phyloP scores from a whole-genome alignment of 108 stramenopile genomes.

The Parietichytrium sp. region DNA sequence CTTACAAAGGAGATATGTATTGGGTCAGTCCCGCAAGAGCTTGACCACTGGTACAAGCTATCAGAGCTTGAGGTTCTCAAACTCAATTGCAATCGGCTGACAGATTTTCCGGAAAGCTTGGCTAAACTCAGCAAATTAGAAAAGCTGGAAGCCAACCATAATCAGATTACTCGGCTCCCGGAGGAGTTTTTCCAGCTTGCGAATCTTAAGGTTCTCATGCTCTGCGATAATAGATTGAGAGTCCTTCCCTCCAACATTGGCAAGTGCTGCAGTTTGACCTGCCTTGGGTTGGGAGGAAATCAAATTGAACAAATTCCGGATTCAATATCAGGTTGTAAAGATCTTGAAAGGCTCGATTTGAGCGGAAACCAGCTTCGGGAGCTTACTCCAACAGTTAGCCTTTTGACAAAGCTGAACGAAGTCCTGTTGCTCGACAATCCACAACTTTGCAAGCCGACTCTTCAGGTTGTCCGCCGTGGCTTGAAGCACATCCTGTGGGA shows the following conservation, averaged over 20 bases:
- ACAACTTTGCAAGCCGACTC: background rate
- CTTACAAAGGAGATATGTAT: background rate
- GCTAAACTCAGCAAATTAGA: slow-evolving; percentile 41
- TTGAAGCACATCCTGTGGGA: background rate
- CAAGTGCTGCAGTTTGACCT: background rate
- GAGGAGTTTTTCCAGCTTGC: slow-evolving; percentile 43
- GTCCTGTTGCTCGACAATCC: background rate
- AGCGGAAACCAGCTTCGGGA: background rate
- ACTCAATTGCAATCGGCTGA: slow-evolving; percentile 24
- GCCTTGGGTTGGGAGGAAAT: slow-evolving; percentile 25
- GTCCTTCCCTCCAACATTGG: slow-evolving; percentile 45
- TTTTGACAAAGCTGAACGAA: background rate
- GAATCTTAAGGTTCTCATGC: slow-evolving; percentile 27
- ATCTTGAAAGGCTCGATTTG: background rate
- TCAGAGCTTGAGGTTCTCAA: background rate
- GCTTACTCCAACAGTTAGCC: background rate
- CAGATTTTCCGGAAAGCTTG: slow-evolving; percentile 31
- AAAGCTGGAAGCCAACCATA: slow-evolving; percentile 50
- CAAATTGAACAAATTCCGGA: background rate
- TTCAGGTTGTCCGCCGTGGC: background rate
- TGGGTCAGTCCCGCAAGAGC: background rate
- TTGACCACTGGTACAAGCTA: slow-evolving; percentile 1
- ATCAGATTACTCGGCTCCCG: slow-evolving; percentile 44
- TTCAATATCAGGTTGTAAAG: background rate
- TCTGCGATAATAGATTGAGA: slow-evolving; percentile 47